These are phyloP conservation scores for Phytophthora meadii DNA, from an alignment of 352 stramenopile genomes.

Conservation along the genomic window DNA sequence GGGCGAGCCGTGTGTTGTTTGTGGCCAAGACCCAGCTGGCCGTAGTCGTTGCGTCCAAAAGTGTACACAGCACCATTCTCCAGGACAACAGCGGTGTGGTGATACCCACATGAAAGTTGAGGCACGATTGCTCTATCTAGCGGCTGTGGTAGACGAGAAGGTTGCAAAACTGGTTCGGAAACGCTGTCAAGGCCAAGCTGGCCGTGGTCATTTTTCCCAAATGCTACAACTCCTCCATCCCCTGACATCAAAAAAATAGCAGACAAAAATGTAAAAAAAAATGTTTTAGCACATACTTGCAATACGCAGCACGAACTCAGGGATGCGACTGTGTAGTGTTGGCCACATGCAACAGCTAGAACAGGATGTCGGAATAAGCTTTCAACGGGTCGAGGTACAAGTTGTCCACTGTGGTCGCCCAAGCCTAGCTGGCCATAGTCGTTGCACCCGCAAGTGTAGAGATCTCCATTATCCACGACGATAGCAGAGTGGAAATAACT, in stretches of 20 bases:
- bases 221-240: conserved; percentile 77
- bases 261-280: not conserved
- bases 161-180: conserved; percentile 54
- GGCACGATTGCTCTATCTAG: conserved; percentile 74
- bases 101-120: conserved; percentile 91
- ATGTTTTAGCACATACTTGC: not conserved
- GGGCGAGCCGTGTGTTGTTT: conserved; percentile 64
- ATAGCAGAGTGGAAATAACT: conserved; percentile 95
- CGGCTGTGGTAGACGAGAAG: conserved; percentile 50
- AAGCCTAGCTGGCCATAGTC: conserved; percentile 92
- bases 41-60: conserved; percentile 95
- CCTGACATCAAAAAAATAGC: conserved; percentile 13
- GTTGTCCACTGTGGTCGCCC: conserved; percentile 70
- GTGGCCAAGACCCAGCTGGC: conserved; percentile 92
- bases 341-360: conserved; percentile 84
- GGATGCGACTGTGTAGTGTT: conserved; percentile 89
- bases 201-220: conserved; percentile 94
- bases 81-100: conserved; percentile 89
- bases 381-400: conserved; percentile 63
- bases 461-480: conserved; percentile 73
- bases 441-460: conserved; percentile 92
- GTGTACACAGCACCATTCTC: conserved; percentile 76
- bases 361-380: conserved; percentile 59
- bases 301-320: conserved; percentile 42
- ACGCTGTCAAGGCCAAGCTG: conserved; percentile 84